phyloP scores from a whole-genome alignment of 176 grass and related monocot species.

The Leersia perrieri region DNA sequence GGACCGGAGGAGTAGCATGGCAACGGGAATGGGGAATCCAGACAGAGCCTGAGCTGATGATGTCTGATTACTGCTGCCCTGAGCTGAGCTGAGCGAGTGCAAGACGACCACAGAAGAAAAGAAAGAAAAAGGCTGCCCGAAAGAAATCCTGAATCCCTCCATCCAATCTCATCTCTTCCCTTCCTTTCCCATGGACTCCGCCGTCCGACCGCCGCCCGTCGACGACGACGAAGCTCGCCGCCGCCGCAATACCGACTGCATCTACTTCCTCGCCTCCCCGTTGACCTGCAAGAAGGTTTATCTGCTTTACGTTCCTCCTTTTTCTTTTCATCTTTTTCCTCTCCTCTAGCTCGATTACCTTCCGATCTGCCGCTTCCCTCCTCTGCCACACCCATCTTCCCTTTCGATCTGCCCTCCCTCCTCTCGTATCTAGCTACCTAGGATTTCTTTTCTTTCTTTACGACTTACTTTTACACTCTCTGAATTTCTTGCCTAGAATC shows the following conservation, averaged over 20 bases:
- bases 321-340: not conserved
- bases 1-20: too few species aligned
- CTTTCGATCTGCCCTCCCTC: not conserved
- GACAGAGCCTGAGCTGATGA: too few species aligned
- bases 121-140: too few species aligned
- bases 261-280: constrained; percentile 74
- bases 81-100: too few species aligned
- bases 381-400: not conserved
- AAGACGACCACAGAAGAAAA: too few species aligned
- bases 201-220: constrained; percentile 10
- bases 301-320: not conserved
- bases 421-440: not conserved
- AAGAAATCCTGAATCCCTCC: not conserved
- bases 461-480: not conserved
- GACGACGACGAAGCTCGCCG: constrained; percentile 42
- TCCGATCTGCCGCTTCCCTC: not conserved
- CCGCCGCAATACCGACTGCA: constrained; percentile 57
- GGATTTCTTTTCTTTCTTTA: not conserved
- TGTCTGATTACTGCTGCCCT: too few species aligned
- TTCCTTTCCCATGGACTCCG: constrained; percentile 25
- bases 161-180: not conserved
- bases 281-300: constrained; percentile 70
- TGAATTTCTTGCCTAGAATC: not conserved
- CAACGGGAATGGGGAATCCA: too few species aligned
- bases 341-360: not conserved